These are phyloP conservation scores for Ogataea kodamae DNA, from an alignment of 805 yeast species.

Conservation along the genomic window DNA sequence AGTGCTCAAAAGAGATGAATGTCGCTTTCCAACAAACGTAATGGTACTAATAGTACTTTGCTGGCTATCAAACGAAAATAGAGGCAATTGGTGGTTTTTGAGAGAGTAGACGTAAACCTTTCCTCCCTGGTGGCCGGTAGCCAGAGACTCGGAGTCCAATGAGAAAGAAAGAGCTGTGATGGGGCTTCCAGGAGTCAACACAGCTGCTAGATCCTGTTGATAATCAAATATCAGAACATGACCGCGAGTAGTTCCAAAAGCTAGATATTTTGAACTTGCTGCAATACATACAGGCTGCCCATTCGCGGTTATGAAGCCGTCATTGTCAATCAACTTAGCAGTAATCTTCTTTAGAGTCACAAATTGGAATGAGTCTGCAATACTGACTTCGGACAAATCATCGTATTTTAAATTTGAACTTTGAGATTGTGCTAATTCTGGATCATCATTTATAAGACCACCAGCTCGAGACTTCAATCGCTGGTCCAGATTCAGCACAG, in stretches of 20 bases:
- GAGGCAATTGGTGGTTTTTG: slow-evolving; percentile 28
- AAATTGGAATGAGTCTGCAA: slow-evolving; percentile 27
- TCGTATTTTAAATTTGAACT: neutral
- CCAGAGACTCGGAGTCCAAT: slow-evolving; percentile 64
- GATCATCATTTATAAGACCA: neutral
- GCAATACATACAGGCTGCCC: slow-evolving; percentile 52
- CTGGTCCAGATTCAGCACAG: slow-evolving; percentile 17
- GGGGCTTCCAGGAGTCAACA: slow-evolving; percentile 34
- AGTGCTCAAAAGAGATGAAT: slow-evolving; percentile 52
- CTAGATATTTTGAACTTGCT: slow-evolving; percentile 42
- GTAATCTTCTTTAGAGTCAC: slow-evolving; percentile 28
- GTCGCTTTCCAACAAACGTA: slow-evolving; percentile 47
- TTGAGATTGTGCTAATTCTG: neutral
- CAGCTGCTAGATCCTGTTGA: slow-evolving; percentile 49
- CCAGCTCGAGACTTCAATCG: slow-evolving; percentile 21
- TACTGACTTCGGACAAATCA: too few species aligned
- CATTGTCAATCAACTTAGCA: slow-evolving; percentile 14
- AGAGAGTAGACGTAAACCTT: slow-evolving; percentile 68
- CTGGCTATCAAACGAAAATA: slow-evolving; percentile 31
- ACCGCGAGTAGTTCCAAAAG: slow-evolving; percentile 72
- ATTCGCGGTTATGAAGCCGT: slow-evolving; percentile 20
- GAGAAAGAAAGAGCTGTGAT: slow-evolving; percentile 60
- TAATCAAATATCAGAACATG: slow-evolving; percentile 63
- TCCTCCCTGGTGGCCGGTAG: slow-evolving; percentile 68
- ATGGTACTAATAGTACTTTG: slow-evolving; percentile 38